Evolutionary conservation across 768 basidiomycete species (phyloP).

Genomic region (Leccinum ochraceum): DNA sequence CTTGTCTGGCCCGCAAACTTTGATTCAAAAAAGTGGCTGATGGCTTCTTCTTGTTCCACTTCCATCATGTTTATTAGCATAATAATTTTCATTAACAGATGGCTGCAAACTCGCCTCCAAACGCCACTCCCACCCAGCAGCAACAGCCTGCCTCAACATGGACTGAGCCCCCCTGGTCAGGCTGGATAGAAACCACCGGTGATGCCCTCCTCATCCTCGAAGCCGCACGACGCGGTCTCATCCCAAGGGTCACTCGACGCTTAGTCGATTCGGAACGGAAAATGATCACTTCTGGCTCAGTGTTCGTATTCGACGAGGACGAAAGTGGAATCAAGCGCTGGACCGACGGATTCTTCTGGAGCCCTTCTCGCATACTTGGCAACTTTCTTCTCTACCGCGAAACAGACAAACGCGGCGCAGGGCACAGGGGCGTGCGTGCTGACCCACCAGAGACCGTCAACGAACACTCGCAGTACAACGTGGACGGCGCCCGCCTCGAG

Average conservation of each 20-base stretch:
- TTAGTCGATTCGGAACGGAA: conserved; percentile 90
- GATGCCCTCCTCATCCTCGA: conserved; percentile 97
- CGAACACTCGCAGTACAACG: conserved; percentile 41
- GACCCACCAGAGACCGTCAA: conserved; percentile 41
- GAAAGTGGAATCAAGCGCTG: conserved; percentile 97
- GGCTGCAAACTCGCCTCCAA: conserved; percentile 32
- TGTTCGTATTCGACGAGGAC: conserved; percentile 97
- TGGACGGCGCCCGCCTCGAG: conserved; percentile 31
- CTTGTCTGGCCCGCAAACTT: conserved; percentile 54
- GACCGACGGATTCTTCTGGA: conserved; percentile 98
- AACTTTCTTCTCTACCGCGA: conserved; percentile 97
- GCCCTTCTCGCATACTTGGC: conserved; percentile 87
- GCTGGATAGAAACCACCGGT: conserved; percentile 93
- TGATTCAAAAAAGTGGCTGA: conserved; percentile 32
- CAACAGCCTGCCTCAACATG: conserved; percentile 48
- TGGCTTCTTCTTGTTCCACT: conserved; percentile 15
- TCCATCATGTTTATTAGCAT: conserved; percentile 17
- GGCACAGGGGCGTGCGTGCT: conserved; percentile 54
- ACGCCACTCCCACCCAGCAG: conserved; percentile 13
- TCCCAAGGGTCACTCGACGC: conserved; percentile 88
- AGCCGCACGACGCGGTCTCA: conserved; percentile 85
- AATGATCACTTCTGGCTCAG: conserved; percentile 91
- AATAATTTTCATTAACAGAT: conserved; percentile 12
- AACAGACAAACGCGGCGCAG: conserved; percentile 79
- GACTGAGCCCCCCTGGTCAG: conserved; percentile 90